phyloP scores from a whole-genome alignment of 495 filamentous ascomycete genomes.

The Penicillium daleae region DNA sequence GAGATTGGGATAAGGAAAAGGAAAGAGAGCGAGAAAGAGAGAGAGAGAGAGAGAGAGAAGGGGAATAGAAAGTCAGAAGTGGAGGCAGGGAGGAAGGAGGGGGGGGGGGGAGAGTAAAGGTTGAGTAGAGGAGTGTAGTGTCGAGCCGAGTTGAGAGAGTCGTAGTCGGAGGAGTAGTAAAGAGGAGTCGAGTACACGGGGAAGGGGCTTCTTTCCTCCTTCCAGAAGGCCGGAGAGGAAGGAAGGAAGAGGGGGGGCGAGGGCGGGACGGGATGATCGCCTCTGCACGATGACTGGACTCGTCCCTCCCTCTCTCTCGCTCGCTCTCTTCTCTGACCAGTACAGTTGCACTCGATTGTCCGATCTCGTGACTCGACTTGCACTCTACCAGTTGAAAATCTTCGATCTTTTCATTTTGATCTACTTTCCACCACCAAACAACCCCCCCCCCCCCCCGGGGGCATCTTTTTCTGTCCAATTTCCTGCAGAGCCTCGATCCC shows the following conservation, averaged over 20 bases:
- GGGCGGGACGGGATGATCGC: slow-evolving; percentile 10
- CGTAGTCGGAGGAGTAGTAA: slow-evolving; percentile 12
- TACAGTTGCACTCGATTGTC: not conserved
- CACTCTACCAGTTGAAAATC: not conserved
- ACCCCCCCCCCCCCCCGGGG: not conserved
- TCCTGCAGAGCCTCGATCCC: slow-evolving; percentile 29
- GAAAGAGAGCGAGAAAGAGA: slow-evolving; percentile 1
- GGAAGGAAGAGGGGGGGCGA: not conserved
- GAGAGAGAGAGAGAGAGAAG: not conserved
- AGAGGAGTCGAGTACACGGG: slow-evolving; percentile 18
- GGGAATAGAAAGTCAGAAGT: slow-evolving; percentile 15
- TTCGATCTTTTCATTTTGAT: not conserved
- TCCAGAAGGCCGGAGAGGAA: slow-evolving; percentile 27
- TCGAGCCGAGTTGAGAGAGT: no score
- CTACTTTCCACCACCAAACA: not conserved
- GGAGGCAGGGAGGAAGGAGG: slow-evolving; percentile 11
- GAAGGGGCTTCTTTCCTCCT: slow-evolving; percentile 33
- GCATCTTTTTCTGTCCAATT: no score
- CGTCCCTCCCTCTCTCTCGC: not conserved
- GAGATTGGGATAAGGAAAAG: not conserved
- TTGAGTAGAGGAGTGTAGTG: no score
- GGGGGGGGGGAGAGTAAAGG: slow-evolving; percentile 8
- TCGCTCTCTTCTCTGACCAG: not conserved
- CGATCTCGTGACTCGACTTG: not conserved
- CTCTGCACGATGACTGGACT: slow-evolving; percentile 1